Conservation (phyloP, 2,329 filamentous ascomycete species). For the Podosphaera fusca region DNA sequence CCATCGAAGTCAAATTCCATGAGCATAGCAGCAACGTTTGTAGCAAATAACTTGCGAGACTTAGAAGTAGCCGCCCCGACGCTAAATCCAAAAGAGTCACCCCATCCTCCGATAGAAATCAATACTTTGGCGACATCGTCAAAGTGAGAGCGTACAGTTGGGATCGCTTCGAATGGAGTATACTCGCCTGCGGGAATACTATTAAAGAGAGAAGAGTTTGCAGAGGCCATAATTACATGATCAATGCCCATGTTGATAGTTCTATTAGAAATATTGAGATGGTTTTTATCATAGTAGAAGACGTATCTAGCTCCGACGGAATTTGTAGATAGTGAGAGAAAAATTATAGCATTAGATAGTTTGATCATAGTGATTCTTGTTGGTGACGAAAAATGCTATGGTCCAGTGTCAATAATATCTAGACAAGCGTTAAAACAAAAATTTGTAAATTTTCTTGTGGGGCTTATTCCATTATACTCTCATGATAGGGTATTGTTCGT, state of each 20-base stretch:
- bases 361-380: background rate
- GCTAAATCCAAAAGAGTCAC: conserved; percentile 40
- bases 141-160: conserved; percentile 17
- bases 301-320: background rate
- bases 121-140: conserved; percentile 33
- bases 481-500: too few relatives aligned
- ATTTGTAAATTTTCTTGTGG: background rate
- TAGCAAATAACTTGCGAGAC: conserved; percentile 34
- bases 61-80: conserved; percentile 27
- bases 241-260: conserved; percentile 6
- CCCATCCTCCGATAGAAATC: conserved; percentile 59
- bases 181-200: conserved; percentile 4
- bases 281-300: background rate
- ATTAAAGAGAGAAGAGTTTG: conserved; percentile 7
- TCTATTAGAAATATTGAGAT: conserved; percentile 3
- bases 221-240: conserved; percentile 8
- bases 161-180: conserved; percentile 6
- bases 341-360: background rate
- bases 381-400: background rate
- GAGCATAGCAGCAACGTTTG: conserved; percentile 40
- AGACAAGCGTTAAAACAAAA: background rate
- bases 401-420: background rate
- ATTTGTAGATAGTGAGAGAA: background rate
- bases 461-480: too few relatives aligned
- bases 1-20: conserved; percentile 37